These are phyloP conservation scores for Fusarium pseudoanthophilum DNA, from an alignment of 2,329 filamentous ascomycete species.

Conservation along the genomic window DNA sequence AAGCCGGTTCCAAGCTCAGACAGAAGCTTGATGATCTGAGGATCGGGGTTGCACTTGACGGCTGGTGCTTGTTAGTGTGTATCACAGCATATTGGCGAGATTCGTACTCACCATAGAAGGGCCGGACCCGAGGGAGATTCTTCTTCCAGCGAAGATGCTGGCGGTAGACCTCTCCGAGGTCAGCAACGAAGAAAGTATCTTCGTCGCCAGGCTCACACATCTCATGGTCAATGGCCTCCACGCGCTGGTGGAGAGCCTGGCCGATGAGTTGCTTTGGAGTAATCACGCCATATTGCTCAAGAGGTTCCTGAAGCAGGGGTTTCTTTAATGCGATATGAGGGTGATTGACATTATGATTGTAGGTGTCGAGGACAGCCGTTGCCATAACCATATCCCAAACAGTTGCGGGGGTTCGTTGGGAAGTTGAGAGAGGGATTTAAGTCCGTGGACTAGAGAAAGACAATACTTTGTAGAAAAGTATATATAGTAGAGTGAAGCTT, in stretches of 20 bases:
- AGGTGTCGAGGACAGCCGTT: conserved; percentile 67
- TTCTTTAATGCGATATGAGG: conserved; percentile 61
- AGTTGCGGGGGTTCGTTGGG: conserved; percentile 37
- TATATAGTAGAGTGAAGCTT: conserved; percentile 14
- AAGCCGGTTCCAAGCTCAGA: conserved; percentile 92
- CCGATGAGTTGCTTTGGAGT: conserved; percentile 84
- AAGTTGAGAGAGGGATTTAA: conserved; percentile 25
- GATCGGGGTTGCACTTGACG: conserved; percentile 98
- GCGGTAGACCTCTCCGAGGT: conserved; percentile 97
- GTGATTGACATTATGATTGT: conserved; percentile 62
- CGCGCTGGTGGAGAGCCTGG: conserved; percentile 85
- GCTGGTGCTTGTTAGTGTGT: conserved; percentile 61
- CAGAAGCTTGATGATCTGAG: conserved; percentile 87
- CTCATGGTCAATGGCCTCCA: conserved; percentile 86
- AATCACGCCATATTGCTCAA: conserved; percentile 55
- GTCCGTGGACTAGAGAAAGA: conserved; percentile 1
- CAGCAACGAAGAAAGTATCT: conserved; percentile 97
- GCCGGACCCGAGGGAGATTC: conserved; percentile 90
- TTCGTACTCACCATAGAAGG: conserved; percentile 84
- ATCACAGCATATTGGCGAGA: too few relatives aligned
- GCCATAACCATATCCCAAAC: conserved; percentile 73
- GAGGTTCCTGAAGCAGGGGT: conserved; percentile 52
- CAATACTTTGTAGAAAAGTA: conserved; percentile 11
- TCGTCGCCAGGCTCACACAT: conserved; percentile 91
- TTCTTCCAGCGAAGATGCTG: conserved; percentile 99